phyloP scores from a whole-genome alignment of 805 yeast species.

The Lipomyces chichibuensis region DNA sequence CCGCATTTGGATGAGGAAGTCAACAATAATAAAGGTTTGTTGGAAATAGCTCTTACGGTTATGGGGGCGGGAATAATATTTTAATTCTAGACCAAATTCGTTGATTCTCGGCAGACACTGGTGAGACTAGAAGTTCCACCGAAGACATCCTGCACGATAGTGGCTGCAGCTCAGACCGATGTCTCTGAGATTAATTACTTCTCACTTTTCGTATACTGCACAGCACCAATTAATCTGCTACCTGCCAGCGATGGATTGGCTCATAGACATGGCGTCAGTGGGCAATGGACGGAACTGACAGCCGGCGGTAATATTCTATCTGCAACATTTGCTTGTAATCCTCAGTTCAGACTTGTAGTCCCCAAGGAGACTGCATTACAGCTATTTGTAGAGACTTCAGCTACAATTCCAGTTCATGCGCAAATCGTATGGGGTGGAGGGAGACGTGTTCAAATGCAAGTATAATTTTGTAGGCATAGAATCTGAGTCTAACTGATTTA shows the following conservation, averaged over 20 bases:
- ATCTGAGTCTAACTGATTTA: neutral
- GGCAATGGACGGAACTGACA: conserved; percentile 33
- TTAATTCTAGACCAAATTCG: conserved; percentile 14
- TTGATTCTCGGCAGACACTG: conserved; percentile 26
- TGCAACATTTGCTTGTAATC: conserved; percentile 25
- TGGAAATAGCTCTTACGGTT: neutral
- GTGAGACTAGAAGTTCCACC: conserved; percentile 25
- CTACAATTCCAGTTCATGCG: conserved; percentile 12
- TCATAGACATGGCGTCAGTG: neutral
- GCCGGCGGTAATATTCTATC: conserved; percentile 29
- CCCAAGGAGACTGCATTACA: conserved; percentile 10
- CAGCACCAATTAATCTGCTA: conserved; percentile 11
- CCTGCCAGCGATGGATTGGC: conserved; percentile 8
- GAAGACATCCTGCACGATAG: conserved; percentile 18
- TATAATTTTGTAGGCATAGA: neutral
- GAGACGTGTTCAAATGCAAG: conserved; percentile 22
- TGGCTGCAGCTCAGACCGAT: conserved; percentile 9
- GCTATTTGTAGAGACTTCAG: conserved; percentile 20
- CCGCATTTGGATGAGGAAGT: conserved; percentile 11
- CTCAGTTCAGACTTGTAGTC: conserved; percentile 28
- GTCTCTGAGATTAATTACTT: conserved; percentile 3
- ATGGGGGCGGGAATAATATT: neutral
- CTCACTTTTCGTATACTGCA: conserved; percentile 27
- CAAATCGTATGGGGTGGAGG: conserved; percentile 31
- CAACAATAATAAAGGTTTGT: conserved; percentile 14